Percentiles rank a stretch among this genome's conserved stretches.
These are phyloP conservation scores for Septoria linicola DNA, from an alignment of 2,329 filamentous ascomycete species.

Conservation along the genomic window DNA sequence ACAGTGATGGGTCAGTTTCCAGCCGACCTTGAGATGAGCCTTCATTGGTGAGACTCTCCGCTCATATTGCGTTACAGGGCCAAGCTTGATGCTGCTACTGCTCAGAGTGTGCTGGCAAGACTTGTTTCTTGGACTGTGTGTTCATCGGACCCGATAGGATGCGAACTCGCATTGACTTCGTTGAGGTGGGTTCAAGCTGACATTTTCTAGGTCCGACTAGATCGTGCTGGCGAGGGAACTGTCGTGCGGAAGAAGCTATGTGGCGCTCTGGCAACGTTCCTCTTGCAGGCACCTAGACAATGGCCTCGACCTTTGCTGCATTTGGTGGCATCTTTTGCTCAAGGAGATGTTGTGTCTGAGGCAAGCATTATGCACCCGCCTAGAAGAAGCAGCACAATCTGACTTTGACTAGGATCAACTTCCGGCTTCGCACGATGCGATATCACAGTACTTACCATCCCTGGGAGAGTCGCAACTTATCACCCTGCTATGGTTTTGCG, in stretches of 20 bases:
- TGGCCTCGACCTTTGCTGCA: slow-evolving; percentile 63
- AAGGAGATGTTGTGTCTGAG: slow-evolving; percentile 16
- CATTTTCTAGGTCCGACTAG: slow-evolving; percentile 38
- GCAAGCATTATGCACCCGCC: not conserved
- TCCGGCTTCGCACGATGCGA: slow-evolving; percentile 47
- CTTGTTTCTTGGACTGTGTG: slow-evolving; percentile 62
- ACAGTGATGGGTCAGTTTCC: slow-evolving; percentile 49
- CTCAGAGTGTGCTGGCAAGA: slow-evolving; percentile 58
- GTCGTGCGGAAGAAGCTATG: slow-evolving; percentile 73
- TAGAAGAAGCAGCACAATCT: not conserved
- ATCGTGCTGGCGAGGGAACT: slow-evolving; percentile 53
- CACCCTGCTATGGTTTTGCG: slow-evolving; percentile 64
- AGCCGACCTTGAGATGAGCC: slow-evolving; percentile 34
- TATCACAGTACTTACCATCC: slow-evolving; percentile 47
- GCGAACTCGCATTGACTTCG: too few relatives aligned
- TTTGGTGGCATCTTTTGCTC: slow-evolving; percentile 31
- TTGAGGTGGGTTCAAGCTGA: not conserved
- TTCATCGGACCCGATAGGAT: slow-evolving; percentile 1
- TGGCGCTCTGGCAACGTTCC: slow-evolving; percentile 73
- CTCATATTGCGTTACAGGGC: slow-evolving; percentile 32
- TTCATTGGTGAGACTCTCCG: slow-evolving; percentile 27
- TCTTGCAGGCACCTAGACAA: slow-evolving; percentile 65
- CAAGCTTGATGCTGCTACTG: slow-evolving; percentile 57
- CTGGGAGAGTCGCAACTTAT: slow-evolving; percentile 55
- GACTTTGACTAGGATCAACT: slow-evolving; percentile 21